Conservation (phyloP, 768 basidiomycete species). For the Mycena alexandri region DNA sequence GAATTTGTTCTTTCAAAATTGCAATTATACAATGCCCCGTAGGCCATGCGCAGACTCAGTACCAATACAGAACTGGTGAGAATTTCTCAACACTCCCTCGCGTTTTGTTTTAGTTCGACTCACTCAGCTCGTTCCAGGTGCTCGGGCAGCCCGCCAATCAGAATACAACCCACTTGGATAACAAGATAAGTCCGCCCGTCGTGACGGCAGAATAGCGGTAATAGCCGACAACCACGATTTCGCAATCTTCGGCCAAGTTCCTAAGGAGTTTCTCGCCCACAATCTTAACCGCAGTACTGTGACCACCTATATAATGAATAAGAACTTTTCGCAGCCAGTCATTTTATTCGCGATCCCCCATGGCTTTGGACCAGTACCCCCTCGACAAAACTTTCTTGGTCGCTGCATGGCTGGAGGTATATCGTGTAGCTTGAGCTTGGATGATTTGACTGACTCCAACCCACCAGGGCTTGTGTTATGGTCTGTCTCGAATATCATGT, state of each 20-base stretch:
- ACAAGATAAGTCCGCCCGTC: too few species aligned
- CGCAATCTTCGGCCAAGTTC: background rate
- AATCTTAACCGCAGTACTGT: too few species aligned
- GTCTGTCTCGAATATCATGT: background rate
- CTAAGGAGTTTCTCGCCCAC: too few species aligned
- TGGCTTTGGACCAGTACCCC: constrained; percentile 24
- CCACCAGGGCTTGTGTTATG: constrained; percentile 24
- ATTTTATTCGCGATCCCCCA: background rate
- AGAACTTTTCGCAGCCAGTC: too few species aligned
- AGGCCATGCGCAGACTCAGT: background rate
- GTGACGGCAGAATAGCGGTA: too few species aligned
- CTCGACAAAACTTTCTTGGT: constrained; percentile 36
- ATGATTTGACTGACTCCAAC: background rate
- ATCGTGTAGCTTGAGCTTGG: background rate
- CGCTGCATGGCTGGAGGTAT: constrained; percentile 39
- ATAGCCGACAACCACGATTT: too few species aligned
- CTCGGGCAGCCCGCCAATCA: too few species aligned
- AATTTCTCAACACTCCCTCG: constrained; percentile 4
- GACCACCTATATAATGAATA: too few species aligned
- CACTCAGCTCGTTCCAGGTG: background rate
- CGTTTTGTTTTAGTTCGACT: background rate
- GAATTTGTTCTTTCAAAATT: background rate
- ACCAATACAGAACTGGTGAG: background rate
- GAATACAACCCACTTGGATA: too few species aligned
- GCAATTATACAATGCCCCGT: background rate